These are phyloP conservation scores for Clitoria ternatea DNA, from an alignment of 306 rosid genomes.

Conservation along the genomic window DNA sequence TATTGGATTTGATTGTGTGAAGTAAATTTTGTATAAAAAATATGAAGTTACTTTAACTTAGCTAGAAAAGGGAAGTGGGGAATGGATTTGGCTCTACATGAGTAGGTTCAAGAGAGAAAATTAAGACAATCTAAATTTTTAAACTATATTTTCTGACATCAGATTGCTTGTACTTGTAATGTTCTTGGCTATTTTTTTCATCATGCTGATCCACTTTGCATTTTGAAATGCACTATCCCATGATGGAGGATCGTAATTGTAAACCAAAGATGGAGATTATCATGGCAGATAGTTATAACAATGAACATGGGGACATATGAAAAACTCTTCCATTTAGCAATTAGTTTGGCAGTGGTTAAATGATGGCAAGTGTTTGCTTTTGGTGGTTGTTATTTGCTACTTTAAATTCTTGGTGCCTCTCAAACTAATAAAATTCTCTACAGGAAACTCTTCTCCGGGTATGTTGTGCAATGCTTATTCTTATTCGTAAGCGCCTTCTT, in stretches of 20 bases:
- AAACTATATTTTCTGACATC: background rate
- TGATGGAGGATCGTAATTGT: background rate
- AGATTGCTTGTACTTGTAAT: background rate
- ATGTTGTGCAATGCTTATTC: conserved; percentile 96
- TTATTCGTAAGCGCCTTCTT: conserved; percentile 81
- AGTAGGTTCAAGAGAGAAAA: background rate
- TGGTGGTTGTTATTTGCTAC: background rate
- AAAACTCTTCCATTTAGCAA: background rate
- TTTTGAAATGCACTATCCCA: background rate
- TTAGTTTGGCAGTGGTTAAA: background rate
- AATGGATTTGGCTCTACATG: background rate
- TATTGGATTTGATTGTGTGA: conserved; percentile 12
- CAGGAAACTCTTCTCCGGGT: conserved; percentile 92
- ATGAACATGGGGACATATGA: background rate
- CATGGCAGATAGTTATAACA: background rate
- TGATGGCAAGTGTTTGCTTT: background rate
- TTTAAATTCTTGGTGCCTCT: conserved; percentile 9
- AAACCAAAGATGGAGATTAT: conserved; percentile 13
- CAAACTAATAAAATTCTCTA: conserved; percentile 20
- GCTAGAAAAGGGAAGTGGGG: background rate
- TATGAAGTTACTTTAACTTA: background rate
- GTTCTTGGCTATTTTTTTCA: background rate
- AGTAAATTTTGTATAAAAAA: background rate
- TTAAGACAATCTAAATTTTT: background rate
- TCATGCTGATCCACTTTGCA: background rate